Base-by-base conservation (phyloP, 2,329 filamentous ascomycete genomes). In the Colletotrichum trifolii region DNA sequence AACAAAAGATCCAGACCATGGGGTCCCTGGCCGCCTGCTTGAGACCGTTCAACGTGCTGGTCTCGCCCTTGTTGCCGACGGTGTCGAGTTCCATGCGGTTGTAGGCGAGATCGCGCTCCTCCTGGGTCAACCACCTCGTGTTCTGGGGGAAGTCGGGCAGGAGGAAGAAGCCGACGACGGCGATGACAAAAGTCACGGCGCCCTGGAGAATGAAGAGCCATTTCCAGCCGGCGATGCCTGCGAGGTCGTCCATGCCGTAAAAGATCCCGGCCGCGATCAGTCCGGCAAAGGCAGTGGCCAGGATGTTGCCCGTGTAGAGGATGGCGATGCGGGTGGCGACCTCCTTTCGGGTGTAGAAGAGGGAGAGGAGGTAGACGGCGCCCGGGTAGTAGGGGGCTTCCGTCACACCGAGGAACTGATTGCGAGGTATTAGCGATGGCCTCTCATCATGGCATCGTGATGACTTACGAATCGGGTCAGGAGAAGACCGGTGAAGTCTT, bases 211-310 rank as follows among this genome's bases (percentile, higher is more conserved):
- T 76, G 69, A 80, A 81, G 2, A 81, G 69, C 79, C 79, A 82
- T 54, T 73, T 70, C 80, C 80, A 82, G n/a, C 77, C 78, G 6
- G 68, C 68, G 10, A 80, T 64, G 1, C 78, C 77, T 34, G 59
- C 67, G 3, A 67, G 68, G n/a, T 74, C 73, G 56, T 80, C 77
- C 78, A 91, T 83, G 43, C 86, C 83, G 15, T 78, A 77, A 0
- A 87, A 88, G 53, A 93, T 89, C 6, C 88, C 84, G 1, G 86
- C 87, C 2, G 86, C 85, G 25, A 90, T 80, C n/a, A 89, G 77
- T 1, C 89, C 90, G 0, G 88, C 88, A 70, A 92, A 91, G 0
- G 89, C 89, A 0, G 89, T 89, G 0, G 87, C 88, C 6, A 92
- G 82, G 10, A 92, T 79, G 6, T 87, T 87, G 0, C 88, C 90